Evolutionary conservation across 805 yeast genomes (phyloP), one percentile per base, ranked within the genome.

Genomic region (Yarrowia porcina): DNA sequence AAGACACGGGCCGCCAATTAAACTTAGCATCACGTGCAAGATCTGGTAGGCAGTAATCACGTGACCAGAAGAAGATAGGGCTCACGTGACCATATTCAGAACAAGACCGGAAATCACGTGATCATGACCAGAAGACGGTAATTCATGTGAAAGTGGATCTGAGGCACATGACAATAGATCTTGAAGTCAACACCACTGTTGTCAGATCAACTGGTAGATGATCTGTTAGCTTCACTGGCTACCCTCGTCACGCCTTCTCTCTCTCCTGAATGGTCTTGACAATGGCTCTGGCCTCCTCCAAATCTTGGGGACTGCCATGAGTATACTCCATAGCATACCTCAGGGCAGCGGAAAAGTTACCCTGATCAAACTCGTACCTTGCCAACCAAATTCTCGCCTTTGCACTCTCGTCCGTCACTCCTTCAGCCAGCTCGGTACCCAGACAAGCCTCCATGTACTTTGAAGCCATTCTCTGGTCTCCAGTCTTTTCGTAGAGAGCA

Each of bases 331-430:
- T 82, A 0, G 96, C 94, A 70, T 87, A 83, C 57, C 80, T 83
- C 65, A 85, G 85, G 0, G 97, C 96, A 63, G 77, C 80, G 52
- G 83, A 83, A 77, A 82, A 91, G 65, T 84, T 82, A 13, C 81
- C 77, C 41, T 75, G 73, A 17, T 77, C 78, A 65, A 86, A 73
- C 49, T 90, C 92, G 66, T 80, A 75, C 59, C 84, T 80, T 0
- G 97, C 96, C 25, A 92, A 75, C 97, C 97, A 92, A 61, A 92
- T 76, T 42, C 94, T 77, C 0, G 97, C 96, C 69, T 86, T 88
- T 10, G 88, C 80, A 0, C 88, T 86, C 66, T 88, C 91, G 67
- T 87, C 91, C 18, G 85, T 83, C 4, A 83, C 80, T 1, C 87
- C 90, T 70, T 87, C 88, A 42, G 81, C 82, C 12, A 72, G 66